Conservation (phyloP, 75 land plant species). For the Pinus taeda region DNA sequence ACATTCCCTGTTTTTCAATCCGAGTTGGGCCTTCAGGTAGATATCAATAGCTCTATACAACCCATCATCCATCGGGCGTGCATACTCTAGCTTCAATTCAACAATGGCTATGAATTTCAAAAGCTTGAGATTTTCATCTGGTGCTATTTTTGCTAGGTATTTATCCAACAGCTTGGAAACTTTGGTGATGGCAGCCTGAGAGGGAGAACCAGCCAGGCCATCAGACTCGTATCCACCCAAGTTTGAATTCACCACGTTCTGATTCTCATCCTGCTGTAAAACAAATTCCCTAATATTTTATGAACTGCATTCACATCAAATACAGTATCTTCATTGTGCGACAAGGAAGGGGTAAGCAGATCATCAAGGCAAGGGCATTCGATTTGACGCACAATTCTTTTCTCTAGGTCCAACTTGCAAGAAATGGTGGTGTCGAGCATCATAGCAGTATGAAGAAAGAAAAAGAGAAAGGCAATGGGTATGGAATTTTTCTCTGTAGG, state of each 20-base stretch:
- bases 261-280: no score
- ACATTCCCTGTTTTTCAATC: conserved; percentile 73
- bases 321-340: conserved; percentile 53
- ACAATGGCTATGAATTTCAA: no score
- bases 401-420: conserved; percentile 70
- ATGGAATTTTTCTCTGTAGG: conserved; percentile 45
- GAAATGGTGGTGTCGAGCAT: conserved; percentile 49
- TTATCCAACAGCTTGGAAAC: conserved; percentile 79
- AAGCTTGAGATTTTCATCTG: conserved; percentile 66
- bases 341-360: no score
- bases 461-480: conserved; percentile 63
- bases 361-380: conserved; percentile 79
- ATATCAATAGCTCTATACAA: no score
- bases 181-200: conserved; percentile 35
- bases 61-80: no score
- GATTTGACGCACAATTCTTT: conserved; percentile 57
- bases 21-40: no score
- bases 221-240: no score
- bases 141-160: conserved; percentile 83
- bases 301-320: conserved; percentile 79
- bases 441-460: conserved; percentile 69
- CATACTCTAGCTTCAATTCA: conserved; percentile 84
- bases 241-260: no score
- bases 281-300: conserved; percentile 50
- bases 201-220: conserved; percentile 55